Evolutionary conservation across 163 green algal genomes (phyloP).

Genomic region (Coccomyxa subellipsoidea): DNA sequence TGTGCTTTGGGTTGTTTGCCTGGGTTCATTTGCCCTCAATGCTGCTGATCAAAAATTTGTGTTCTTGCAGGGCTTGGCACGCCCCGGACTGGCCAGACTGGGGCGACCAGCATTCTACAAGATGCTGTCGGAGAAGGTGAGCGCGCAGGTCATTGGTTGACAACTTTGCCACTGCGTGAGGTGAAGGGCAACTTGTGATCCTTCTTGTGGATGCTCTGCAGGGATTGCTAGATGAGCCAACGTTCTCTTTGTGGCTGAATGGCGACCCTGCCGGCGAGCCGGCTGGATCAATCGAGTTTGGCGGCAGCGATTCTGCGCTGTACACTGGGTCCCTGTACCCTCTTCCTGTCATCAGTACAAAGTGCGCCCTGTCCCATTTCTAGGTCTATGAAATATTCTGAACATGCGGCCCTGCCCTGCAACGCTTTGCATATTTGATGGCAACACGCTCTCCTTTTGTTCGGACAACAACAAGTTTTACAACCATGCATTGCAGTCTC

Average conservation of each 20-base stretch:
- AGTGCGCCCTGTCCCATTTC: neutral
- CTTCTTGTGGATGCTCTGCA: neutral
- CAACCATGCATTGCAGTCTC: too few relatives aligned
- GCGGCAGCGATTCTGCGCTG: neutral
- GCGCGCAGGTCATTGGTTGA: too few relatives aligned
- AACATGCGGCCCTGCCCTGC: too few relatives aligned
- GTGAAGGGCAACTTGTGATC: too few relatives aligned
- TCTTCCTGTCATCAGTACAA: neutral
- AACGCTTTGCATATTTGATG: too few relatives aligned
- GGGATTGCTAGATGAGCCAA: neutral
- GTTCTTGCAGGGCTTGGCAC: neutral
- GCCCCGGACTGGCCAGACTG: neutral
- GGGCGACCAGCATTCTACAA: neutral
- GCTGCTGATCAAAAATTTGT: neutral
- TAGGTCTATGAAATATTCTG: too few relatives aligned
- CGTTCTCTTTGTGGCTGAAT: neutral
- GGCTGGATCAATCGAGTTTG: neutral
- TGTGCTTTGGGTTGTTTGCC: too few relatives aligned
- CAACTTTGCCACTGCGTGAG: too few relatives aligned
- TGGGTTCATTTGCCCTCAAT: too few relatives aligned
- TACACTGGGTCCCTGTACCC: neutral
- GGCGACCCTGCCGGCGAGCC: neutral
- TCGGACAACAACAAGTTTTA: too few relatives aligned
- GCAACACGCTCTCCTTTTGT: too few relatives aligned
- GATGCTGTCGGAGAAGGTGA: neutral